A percentile compares a stretch with the other conserved stretches of the same genome.
Conservation (phyloP, 306 rosid genomes). For the Quercus gilva region DNA sequence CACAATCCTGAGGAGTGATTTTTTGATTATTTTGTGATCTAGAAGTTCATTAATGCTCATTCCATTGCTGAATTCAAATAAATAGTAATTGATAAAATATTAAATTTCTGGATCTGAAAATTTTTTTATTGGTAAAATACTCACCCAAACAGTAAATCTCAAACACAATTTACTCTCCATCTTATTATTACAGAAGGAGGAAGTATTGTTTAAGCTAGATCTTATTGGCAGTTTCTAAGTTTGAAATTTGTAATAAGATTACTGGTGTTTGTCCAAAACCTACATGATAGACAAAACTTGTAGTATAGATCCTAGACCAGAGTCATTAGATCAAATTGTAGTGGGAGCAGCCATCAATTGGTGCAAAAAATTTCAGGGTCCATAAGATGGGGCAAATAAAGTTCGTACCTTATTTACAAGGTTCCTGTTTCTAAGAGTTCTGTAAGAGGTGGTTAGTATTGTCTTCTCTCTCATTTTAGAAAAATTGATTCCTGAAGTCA, state of each 20-base stretch:
- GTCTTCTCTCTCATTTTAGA: no score
- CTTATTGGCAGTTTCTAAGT: neutral
- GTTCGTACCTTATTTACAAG: no score
- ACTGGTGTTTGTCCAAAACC: neutral
- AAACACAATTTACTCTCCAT: no score
- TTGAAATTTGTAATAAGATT: neutral
- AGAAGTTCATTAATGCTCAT: no score
- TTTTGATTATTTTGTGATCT: neutral
- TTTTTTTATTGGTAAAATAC: no score
- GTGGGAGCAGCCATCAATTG: neutral
- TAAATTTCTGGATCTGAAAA: neutral
- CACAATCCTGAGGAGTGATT: neutral
- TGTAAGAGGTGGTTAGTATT: no score
- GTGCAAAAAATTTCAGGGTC: neutral
- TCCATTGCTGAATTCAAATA: no score
- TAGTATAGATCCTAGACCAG: neutral
- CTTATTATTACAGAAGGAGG: no score
- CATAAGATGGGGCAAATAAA: neutral
- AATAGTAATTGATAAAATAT: neutral
- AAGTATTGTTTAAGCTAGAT: no score
- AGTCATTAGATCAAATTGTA: neutral
- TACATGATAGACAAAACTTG: constrained; percentile 2
- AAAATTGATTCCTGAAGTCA: no score
- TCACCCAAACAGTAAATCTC: no score
- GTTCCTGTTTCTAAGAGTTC: no score